Base-by-base conservation (phyloP, 208 protist species). In the Acanthamoeba divionensis region DNA sequence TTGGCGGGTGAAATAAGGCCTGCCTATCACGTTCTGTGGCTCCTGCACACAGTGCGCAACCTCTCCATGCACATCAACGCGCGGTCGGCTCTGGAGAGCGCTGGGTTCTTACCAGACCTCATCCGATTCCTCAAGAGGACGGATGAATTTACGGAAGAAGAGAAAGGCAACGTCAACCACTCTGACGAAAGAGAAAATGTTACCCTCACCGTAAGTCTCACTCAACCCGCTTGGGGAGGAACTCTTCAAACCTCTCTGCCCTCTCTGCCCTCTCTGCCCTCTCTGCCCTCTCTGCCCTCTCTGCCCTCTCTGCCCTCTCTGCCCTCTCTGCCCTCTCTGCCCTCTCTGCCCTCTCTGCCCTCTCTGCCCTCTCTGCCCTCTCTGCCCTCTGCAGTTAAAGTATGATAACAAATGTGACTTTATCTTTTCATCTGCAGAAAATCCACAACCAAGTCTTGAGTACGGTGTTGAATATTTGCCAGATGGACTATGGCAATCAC, bases 391-490 rank as follows among this genome's bases (percentile, higher is more conserved):
- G n/a, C n/a, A n/a, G n/a, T n/a, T n/a, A n/a, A n/a, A n/a, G n/a
- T n/a, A n/a, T n/a, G n/a, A n/a, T n/a, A n/a, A n/a, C n/a, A n/a
- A n/a, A n/a, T n/a, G n/a, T n/a, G n/a, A n/a, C n/a, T n/a, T n/a
- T n/a, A n/a, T n/a, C n/a, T 75, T 91, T 21, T 54, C 63, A 31
- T 57, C 18, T 36, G 26, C 80, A 92, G 50, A 92, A 96, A 18
- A 94, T 96, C 29, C 90, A 96, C 45, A 95, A 95, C 63, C 93
- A 96, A 80, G 91, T 96, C 18, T 75, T 97, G 9, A 92, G 90
- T 41, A 90, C 93, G 10, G 90, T 97, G 41, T 95, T 93, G 79
- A 91, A 95, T 54, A 48, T 97, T 0, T 96, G 93, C 91, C 82
- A 91, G 67, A 79, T 97, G 24, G 94, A 96, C 55, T 87, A 92